Percentiles rank a stretch among this genome's conserved stretches.
phyloP scores from a whole-genome alignment of 1,284 basidiomycete species.

The Boletellus sp. region DNA sequence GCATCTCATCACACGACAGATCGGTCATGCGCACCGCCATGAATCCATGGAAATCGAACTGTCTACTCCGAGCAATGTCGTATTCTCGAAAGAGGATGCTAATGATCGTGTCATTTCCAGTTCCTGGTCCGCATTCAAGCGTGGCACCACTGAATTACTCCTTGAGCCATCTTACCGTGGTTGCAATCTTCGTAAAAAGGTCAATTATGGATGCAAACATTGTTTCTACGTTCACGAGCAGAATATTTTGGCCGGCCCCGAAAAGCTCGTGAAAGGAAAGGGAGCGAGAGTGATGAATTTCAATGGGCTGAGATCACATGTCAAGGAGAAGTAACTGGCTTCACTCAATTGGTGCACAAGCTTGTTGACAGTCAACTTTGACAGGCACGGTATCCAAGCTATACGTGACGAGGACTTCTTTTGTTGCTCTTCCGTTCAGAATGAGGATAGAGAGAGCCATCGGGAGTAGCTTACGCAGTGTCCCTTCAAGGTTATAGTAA shows the following conservation, averaged over 20 bases:
- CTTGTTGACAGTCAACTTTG: not conserved
- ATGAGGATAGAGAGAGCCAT: not conserved
- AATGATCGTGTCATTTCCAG: not conserved
- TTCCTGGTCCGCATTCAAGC: slow-evolving; percentile 28
- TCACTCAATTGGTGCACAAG: not conserved
- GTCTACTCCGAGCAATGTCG: not conserved
- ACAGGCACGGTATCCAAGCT: slow-evolving; percentile 40
- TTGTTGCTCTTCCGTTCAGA: slow-evolving; percentile 15
- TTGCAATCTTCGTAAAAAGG: slow-evolving; percentile 30
- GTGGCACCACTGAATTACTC: slow-evolving; percentile 33
- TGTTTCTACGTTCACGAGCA: slow-evolving; percentile 33
- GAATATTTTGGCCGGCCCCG: too few species aligned
- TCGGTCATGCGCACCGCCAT: slow-evolving; percentile 62
- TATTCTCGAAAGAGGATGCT: not conserved
- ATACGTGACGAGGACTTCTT: slow-evolving; percentile 43
- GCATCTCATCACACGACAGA: slow-evolving; percentile 32
- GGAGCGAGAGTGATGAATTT: slow-evolving; percentile 38
- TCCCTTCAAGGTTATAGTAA: too few species aligned
- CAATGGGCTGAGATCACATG: slow-evolving; percentile 56
- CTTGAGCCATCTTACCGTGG: slow-evolving; percentile 24
- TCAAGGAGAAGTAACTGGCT: slow-evolving; percentile 51
- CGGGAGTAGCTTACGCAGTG: not conserved
- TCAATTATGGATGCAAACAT: slow-evolving; percentile 53
- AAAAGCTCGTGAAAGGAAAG: not conserved
- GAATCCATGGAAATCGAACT: slow-evolving; percentile 46